Evolutionary conservation across 1,284 basidiomycete species (phyloP).

Genomic region (Boletellus deceptivus): DNA sequence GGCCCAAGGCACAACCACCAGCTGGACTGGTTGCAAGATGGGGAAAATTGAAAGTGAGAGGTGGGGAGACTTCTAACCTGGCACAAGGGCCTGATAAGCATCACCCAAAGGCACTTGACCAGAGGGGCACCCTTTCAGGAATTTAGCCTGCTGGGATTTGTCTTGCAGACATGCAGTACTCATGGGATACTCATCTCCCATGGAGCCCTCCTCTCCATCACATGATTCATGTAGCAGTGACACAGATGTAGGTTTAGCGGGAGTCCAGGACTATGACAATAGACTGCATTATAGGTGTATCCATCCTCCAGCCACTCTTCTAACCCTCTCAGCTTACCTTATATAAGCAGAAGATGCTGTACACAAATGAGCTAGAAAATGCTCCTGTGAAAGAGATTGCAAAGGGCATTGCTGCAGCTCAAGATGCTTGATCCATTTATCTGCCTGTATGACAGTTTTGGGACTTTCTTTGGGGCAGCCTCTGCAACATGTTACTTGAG

Average conservation of each 20-base stretch:
- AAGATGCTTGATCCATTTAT: slow-evolving; percentile 26
- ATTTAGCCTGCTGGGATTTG: too few species aligned
- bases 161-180: too few species aligned
- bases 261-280: slow-evolving; percentile 29
- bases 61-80: too few species aligned
- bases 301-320: slow-evolving; percentile 25
- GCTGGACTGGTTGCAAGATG: too few species aligned
- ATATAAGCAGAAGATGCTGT: slow-evolving; percentile 28
- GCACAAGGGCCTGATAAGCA: too few species aligned
- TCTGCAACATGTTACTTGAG: slow-evolving; percentile 27
- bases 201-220: slow-evolving; percentile 20
- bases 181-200: too few species aligned
- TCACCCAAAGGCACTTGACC: too few species aligned
- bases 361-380: slow-evolving; percentile 27
- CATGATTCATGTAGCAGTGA: slow-evolving; percentile 28
- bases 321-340: slow-evolving; percentile 19
- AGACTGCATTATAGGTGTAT: slow-evolving; percentile 30
- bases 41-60: too few species aligned
- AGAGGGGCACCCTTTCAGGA: too few species aligned
- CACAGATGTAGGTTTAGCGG: slow-evolving; percentile 32
- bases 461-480: slow-evolving; percentile 19
- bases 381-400: slow-evolving; percentile 24
- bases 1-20: too few species aligned
- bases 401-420: slow-evolving; percentile 28
- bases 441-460: slow-evolving; percentile 17